Percentiles rank a stretch among this genome's conserved stretches.
phyloP scores from a whole-genome alignment of 495 filamentous ascomycete species.

The Lasiosphaeriaceae sp. region DNA sequence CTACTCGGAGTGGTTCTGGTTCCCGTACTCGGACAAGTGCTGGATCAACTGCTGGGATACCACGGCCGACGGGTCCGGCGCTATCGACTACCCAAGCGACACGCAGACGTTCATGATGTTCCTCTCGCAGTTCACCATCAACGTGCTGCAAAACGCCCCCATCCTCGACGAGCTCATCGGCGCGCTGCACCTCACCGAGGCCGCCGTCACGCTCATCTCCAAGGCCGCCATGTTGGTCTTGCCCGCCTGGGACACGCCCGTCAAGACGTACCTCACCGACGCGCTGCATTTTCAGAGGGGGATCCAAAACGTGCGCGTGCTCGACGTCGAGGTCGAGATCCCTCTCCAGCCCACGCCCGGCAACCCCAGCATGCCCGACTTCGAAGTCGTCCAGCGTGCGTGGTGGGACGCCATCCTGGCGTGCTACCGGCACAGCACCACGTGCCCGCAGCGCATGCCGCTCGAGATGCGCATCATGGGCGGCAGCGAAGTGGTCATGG shows the following conservation, averaged over 20 bases:
- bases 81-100: conserved; percentile 37
- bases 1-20: conserved; percentile 56
- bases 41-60: conserved; percentile 52
- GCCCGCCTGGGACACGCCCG: conserved; percentile 26
- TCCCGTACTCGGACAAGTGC: conserved; percentile 41
- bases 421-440: conserved; percentile 36
- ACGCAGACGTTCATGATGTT: conserved; percentile 42
- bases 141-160: conserved; percentile 17
- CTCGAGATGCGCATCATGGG: conserved; percentile 53
- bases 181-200: conserved; percentile 8
- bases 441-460: conserved; percentile 46
- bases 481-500: conserved; percentile 47
- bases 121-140: conserved; percentile 25
- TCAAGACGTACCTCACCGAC: conserved; percentile 45
- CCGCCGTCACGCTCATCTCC: conserved; percentile 17
- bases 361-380: background rate
- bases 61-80: conserved; percentile 15
- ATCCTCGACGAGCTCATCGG: conserved; percentile 14
- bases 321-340: conserved; percentile 8
- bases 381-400: background rate
- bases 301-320: conserved; percentile 51
- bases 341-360: background rate
- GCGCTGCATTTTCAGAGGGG: conserved; percentile 52
- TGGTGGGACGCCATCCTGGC: conserved; percentile 49
- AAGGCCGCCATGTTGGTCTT: conserved; percentile 37